Evolutionary conservation across 2,329 filamentous ascomycete genomes (phyloP), one percentile per base, ranked within the genome.

Genomic region (Nannizzia gypsea): DNA sequence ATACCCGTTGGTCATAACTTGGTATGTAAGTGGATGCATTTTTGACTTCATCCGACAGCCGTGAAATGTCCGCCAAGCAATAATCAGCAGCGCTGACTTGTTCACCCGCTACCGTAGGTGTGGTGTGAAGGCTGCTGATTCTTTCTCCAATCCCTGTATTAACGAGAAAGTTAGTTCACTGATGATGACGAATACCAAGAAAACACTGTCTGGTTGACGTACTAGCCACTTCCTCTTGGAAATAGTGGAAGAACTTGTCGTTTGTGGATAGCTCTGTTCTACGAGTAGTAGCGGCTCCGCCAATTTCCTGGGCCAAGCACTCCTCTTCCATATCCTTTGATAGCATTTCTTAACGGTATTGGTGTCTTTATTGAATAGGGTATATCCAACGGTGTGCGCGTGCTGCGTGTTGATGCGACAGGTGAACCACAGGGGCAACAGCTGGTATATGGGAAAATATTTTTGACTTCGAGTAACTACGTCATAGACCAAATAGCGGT

Each of bases 1-100:
- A 97, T 24, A 87, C 86, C 66, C 89, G 84, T 71, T 93, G 89
- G 68, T 97, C 93, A 70, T 96, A 95, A 6, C 90, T 84, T 2
- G 93, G 90, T 15, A 96, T 83, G 65, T 86, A 90, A 60, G 86
- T 85, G 1, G 87, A 83, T 0, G 89, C 88, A 73, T 96, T 90
- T 65, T 89, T 86, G 42, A 96, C 88, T 67, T 93, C 86, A 64
- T 87, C 87, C 1, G 90, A 90, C 15, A 97, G 80, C 60, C 84
- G 83, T 31, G 88, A 85, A 67, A 97, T 93, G 63, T 84, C 83
- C 15, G 87, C 84, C 13, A 95, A 80, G 65, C 90, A 87, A 67
- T 88, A 83, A 66, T 96, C 90, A 54, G 88, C 84, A 57, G 89
- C 89, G 70, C 92, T 86, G 63, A 87, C 83, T 48, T 89, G 86